phyloP scores from a whole-genome alignment of 2,329 filamentous ascomycete genomes.

The Cercospora canescens region DNA sequence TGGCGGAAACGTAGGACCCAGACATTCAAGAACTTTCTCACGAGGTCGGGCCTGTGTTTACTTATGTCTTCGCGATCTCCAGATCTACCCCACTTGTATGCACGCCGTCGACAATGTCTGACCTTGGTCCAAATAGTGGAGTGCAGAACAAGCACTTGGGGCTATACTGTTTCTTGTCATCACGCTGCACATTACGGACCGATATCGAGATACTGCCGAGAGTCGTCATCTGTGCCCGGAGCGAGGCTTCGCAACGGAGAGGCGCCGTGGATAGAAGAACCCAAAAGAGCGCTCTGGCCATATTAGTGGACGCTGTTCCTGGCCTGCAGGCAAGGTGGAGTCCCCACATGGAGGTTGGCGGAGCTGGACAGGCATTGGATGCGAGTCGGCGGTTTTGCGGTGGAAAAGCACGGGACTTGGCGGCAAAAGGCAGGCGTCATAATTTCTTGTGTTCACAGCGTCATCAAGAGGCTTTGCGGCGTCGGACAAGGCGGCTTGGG shows the following conservation, averaged over 20 bases:
- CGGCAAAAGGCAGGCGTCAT: neutral
- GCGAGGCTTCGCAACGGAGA: neutral
- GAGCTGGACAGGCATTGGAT: neutral
- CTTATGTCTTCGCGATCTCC: constrained; percentile 6
- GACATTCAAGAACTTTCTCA: neutral
- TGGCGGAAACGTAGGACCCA: neutral
- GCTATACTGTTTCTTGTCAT: constrained; percentile 6
- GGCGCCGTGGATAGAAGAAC: neutral
- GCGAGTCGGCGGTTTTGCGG: constrained; percentile 7
- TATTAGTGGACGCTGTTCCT: neutral
- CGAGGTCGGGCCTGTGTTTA: neutral
- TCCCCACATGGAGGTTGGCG: constrained; percentile 10
- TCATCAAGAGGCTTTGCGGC: neutral
- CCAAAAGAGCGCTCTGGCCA: constrained; percentile 1
- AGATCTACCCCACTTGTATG: constrained; percentile 11
- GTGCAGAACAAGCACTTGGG: constrained; percentile 1
- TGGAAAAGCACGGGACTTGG: constrained; percentile 1
- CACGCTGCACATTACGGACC: constrained; percentile 11
- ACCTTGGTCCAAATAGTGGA: constrained; percentile 5
- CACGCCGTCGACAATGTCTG: constrained; percentile 11
- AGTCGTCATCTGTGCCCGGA: neutral
- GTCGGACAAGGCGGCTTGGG: neutral
- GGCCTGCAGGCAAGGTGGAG: constrained; percentile 8
- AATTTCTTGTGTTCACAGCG: neutral
- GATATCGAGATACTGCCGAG: constrained; percentile 3